Conservation (phyloP, 257 asterid genomes). For the Buddleja alternifolia region DNA sequence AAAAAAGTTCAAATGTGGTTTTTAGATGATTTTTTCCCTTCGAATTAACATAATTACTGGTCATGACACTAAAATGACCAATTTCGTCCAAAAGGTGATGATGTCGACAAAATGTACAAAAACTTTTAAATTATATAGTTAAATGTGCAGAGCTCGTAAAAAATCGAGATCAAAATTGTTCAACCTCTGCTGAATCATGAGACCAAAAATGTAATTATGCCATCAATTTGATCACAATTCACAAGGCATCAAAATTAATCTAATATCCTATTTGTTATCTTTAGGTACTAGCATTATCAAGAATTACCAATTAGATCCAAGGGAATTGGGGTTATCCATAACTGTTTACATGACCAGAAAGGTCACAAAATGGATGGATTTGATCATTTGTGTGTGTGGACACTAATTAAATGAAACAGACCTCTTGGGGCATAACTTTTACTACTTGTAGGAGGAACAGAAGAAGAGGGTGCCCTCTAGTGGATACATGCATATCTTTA, state of each 20-base stretch:
- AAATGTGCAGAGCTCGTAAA: too few species aligned
- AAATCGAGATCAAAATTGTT: too few species aligned
- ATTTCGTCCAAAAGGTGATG: too few species aligned
- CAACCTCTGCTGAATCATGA: background rate
- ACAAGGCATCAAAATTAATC: too few species aligned
- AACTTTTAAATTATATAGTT: too few species aligned
- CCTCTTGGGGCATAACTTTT: constrained; percentile 8
- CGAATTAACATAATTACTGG: too few species aligned
- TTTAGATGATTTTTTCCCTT: too few species aligned
- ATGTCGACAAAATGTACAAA: too few species aligned
- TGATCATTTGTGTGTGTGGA: background rate
- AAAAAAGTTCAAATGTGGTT: too few species aligned
- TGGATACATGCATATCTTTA: background rate
- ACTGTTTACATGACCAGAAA: background rate
- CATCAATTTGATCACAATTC: background rate
- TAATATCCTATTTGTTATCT: background rate
- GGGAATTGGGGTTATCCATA: background rate
- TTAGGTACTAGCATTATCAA: background rate
- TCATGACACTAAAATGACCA: too few species aligned
- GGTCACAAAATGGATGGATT: constrained; percentile 18
- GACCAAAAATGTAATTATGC: background rate
- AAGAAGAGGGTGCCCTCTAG: constrained; percentile 2
- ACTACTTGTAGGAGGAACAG: constrained; percentile 22
- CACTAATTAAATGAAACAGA: background rate
- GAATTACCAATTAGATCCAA: background rate